Conservation (phyloP, 495 filamentous ascomycete genomes). For the Beverwykella pulmonaria region DNA sequence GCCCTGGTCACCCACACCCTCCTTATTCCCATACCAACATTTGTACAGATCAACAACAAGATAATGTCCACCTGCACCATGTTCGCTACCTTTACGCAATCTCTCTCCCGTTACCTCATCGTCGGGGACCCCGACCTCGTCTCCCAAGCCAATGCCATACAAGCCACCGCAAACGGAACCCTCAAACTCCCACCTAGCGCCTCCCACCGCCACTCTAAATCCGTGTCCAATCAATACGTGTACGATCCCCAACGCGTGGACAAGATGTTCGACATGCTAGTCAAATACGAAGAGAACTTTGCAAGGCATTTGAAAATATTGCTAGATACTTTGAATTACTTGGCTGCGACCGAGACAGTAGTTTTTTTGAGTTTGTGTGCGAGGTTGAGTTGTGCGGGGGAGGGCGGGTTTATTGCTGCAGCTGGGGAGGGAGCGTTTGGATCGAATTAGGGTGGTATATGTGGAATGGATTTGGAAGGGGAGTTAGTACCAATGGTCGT, state of each 20-base stretch:
- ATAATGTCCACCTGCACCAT: constrained; percentile 88
- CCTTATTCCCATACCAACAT: neutral
- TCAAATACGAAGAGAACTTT: constrained; percentile 91
- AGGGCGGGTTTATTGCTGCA: constrained; percentile 50
- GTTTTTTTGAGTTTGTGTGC: constrained; percentile 86
- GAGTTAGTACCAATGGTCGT: too few species aligned
- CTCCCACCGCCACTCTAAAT: constrained; percentile 43
- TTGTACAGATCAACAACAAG: constrained; percentile 87
- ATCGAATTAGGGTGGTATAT: too few species aligned
- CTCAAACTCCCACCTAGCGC: constrained; percentile 42
- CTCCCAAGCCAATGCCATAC: constrained; percentile 43
- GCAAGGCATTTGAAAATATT: constrained; percentile 86
- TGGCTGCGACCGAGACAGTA: constrained; percentile 95
- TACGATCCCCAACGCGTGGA: constrained; percentile 68
- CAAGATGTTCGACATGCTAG: constrained; percentile 80
- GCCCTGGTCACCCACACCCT: neutral
- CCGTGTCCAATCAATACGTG: constrained; percentile 39
- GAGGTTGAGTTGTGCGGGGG: constrained; percentile 71
- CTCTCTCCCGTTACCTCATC: constrained; percentile 76
- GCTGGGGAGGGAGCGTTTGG: neutral
- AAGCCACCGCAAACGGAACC: constrained; percentile 27
- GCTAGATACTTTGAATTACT: constrained; percentile 91
- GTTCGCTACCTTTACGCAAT: constrained; percentile 83
- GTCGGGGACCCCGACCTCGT: constrained; percentile 74
- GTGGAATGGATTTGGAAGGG: too few species aligned